A percentile compares a stretch with the other conserved stretches of the same genome.
Evolutionary conservation across 2,329 filamentous ascomycete genomes (phyloP).

Genomic region (Fusarium caatingaense): DNA sequence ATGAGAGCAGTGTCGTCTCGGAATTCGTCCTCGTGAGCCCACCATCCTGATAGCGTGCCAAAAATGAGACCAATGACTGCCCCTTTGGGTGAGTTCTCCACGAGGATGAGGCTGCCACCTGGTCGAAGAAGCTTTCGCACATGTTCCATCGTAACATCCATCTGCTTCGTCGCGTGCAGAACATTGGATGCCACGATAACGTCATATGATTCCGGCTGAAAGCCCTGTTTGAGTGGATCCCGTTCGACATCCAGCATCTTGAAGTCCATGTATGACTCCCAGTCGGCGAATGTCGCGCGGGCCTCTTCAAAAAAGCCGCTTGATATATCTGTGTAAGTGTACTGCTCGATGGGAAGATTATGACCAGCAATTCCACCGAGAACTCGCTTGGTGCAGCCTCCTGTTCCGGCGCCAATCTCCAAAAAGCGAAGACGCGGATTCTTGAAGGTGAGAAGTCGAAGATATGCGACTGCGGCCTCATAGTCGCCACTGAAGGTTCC

Average conservation of each 20-base stretch:
- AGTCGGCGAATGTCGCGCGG: background rate
- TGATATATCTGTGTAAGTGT: slow-evolving; percentile 9
- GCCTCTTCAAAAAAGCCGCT: slow-evolving; percentile 16
- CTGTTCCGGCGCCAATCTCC: slow-evolving; percentile 4
- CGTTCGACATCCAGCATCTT: slow-evolving; percentile 10
- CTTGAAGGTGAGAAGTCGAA: slow-evolving; percentile 14
- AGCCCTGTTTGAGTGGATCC: slow-evolving; percentile 1
- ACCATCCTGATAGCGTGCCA: slow-evolving; percentile 9
- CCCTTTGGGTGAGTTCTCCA: slow-evolving; percentile 4
- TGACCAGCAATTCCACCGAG: background rate
- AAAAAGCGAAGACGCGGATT: slow-evolving; percentile 2
- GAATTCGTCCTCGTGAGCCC: slow-evolving; percentile 14
- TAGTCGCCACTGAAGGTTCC: slow-evolving; percentile 13
- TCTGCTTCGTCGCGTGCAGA: slow-evolving; percentile 5
- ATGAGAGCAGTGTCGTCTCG: slow-evolving; percentile 10
- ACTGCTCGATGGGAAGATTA: slow-evolving; percentile 1
- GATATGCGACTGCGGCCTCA: slow-evolving; percentile 11
- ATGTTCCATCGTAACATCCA: slow-evolving; percentile 6
- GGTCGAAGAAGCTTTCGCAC: background rate
- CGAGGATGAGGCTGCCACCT: background rate
- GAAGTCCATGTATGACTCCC: slow-evolving; percentile 2
- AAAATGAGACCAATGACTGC: slow-evolving; percentile 12
- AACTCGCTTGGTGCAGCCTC: slow-evolving; percentile 11
- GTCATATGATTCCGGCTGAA: background rate
- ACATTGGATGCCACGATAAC: slow-evolving; percentile 14